Percentiles rank a stretch among this genome's conserved stretches.
Evolutionary conservation across 148 eudicot genomes (phyloP).

Genomic region (Chenopodium quinoa): DNA sequence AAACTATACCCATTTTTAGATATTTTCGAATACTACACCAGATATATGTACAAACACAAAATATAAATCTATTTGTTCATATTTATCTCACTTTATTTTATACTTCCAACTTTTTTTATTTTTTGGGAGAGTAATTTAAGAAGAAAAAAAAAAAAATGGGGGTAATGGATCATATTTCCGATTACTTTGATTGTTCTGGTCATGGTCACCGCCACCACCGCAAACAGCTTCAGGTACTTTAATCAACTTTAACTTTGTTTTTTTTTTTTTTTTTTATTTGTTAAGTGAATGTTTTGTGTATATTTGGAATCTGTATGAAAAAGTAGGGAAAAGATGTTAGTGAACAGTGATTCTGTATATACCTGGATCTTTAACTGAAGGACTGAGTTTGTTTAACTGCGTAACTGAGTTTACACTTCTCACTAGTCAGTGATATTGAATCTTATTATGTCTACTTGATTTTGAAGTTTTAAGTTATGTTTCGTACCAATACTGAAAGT

Average conservation of each 20-base stretch:
- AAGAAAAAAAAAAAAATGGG: slow-evolving; percentile 39
- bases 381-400: too few species aligned
- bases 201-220: slow-evolving; percentile 37
- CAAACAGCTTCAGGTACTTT: slow-evolving; percentile 55
- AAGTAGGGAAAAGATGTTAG: neutral
- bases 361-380: neutral
- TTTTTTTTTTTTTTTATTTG: too few species aligned
- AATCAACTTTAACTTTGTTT: neutral
- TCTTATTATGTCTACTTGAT: too few species aligned
- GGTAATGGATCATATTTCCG: slow-evolving; percentile 55
- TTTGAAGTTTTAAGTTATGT: too few species aligned
- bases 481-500: too few species aligned
- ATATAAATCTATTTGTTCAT: too few species aligned
- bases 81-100: too few species aligned
- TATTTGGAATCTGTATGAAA: neutral
- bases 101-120: too few species aligned
- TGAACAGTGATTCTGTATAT: neutral
- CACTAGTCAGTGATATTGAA: too few species aligned
- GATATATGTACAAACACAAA: neutral
- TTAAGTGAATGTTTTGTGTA: too few species aligned
- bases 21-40: neutral
- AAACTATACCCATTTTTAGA: slow-evolving; percentile 1
- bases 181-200: slow-evolving; percentile 49
- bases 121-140: too few species aligned
- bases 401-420: too few species aligned